These are phyloP conservation scores for Kluyveromyces dobzhanskii DNA, from an alignment of 805 yeast species.

Conservation along the genomic window DNA sequence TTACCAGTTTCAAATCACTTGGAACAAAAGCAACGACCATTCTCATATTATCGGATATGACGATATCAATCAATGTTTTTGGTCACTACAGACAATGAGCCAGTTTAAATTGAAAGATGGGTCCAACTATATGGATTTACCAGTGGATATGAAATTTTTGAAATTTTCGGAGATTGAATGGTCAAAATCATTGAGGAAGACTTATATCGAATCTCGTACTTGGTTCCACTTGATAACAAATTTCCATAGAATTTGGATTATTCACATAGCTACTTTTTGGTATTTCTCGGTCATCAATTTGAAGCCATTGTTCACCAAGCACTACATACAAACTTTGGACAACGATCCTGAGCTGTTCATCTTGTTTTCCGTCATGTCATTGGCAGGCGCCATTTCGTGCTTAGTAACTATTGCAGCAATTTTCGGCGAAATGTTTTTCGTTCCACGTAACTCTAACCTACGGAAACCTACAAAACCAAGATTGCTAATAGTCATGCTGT, in stretches of 20 bases:
- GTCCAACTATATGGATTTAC: constrained; percentile 42
- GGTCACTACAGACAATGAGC: constrained; percentile 66
- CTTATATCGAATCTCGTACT: constrained; percentile 62
- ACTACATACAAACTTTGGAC: constrained; percentile 43
- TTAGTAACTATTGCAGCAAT: constrained; percentile 48
- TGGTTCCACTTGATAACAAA: constrained; percentile 69
- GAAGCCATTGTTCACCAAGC: constrained; percentile 53
- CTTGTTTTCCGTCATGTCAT: constrained; percentile 46
- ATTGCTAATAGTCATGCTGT: constrained; percentile 31
- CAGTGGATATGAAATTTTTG: constrained; percentile 47
- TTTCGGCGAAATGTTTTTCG: constrained; percentile 47
- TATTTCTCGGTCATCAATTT: constrained; percentile 60
- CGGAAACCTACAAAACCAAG: constrained; percentile 38
- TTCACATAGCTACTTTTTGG: constrained; percentile 71
- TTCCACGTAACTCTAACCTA: constrained; percentile 49
- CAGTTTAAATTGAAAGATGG: constrained; percentile 40
- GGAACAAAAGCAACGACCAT: constrained; percentile 46
- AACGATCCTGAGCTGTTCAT: constrained; percentile 53
- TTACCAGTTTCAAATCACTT: constrained; percentile 23
- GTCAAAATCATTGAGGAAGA: constrained; percentile 60
- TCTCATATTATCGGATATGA: constrained; percentile 71
- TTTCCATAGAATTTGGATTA: constrained; percentile 71
- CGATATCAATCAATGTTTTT: constrained; percentile 80
- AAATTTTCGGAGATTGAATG: constrained; percentile 50
- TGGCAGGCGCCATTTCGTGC: constrained; percentile 59